phyloP scores from a whole-genome alignment of 345 rosid genomes.

The Populus tremula region DNA sequence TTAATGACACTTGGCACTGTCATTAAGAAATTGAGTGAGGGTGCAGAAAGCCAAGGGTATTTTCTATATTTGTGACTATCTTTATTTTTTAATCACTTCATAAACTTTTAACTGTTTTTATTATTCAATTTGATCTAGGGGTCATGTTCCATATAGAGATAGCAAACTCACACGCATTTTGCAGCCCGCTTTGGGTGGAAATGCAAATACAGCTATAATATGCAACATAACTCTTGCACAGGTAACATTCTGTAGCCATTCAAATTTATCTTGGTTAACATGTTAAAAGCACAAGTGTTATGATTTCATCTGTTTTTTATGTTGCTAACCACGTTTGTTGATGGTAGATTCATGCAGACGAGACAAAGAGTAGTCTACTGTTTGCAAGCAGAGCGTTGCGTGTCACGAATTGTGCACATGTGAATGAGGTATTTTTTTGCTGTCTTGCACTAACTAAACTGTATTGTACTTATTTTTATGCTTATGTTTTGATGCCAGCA shows the following conservation, averaged over 20 bases:
- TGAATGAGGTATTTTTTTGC: constrained; percentile 53
- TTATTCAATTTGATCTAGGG: constrained; percentile 41
- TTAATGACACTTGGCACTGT: constrained; percentile 94
- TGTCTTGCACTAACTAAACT: constrained; percentile 33
- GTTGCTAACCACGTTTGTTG: constrained; percentile 12
- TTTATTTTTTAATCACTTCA: not conserved
- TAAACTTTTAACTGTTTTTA: not conserved
- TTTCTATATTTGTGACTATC: constrained; percentile 4
- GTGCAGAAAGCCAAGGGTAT: constrained; percentile 91
- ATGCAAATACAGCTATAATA: constrained; percentile 96
- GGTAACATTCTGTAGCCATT: constrained; percentile 39
- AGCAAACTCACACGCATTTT: constrained; percentile 96
- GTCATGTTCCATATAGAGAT: constrained; percentile 96
- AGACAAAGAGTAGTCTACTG: constrained; percentile 94
- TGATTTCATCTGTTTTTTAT: not conserved
- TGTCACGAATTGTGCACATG: constrained; percentile 85
- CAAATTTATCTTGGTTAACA: not conserved
- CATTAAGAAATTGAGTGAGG: constrained; percentile 88
- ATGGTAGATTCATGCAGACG: constrained; percentile 85
- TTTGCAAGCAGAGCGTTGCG: constrained; percentile 96
- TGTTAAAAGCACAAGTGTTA: not conserved
- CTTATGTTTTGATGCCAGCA: not conserved
- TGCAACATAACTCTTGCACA: constrained; percentile 96
- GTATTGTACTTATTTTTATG: not conserved
- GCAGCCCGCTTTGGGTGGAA: constrained; percentile 97